These are phyloP conservation scores for Balamuthia mandrillaris DNA, from an alignment of 208 protist species.

Conservation along the genomic window DNA sequence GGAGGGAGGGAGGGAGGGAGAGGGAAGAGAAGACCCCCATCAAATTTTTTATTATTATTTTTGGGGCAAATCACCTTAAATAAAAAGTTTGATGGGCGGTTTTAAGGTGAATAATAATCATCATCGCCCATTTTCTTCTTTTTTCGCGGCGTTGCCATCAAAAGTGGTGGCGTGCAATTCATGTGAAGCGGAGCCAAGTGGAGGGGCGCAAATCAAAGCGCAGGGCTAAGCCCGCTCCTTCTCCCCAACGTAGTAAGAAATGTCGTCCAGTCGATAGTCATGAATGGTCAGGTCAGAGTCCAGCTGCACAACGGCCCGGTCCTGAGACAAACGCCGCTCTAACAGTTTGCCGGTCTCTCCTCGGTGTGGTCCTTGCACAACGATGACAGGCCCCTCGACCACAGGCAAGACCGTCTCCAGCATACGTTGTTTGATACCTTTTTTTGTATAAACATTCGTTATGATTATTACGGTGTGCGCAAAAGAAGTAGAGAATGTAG, in stretches of 20 bases:
- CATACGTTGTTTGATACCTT: neutral
- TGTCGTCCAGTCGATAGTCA: neutral
- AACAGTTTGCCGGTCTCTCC: neutral
- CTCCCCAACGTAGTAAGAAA: neutral
- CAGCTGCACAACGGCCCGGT: neutral
- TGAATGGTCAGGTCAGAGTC: neutral
- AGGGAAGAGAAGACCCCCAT: too few species aligned
- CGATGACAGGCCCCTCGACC: neutral
- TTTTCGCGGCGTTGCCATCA: too few species aligned
- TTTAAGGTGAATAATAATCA: too few species aligned
- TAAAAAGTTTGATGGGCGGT: too few species aligned
- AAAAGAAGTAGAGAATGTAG: neutral
- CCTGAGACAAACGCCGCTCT: neutral
- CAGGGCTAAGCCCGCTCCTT: too few species aligned
- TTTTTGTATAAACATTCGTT: neutral
- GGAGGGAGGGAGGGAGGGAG: too few species aligned
- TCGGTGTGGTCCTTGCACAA: neutral
- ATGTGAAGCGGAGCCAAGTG: too few species aligned
- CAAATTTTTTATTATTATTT: too few species aligned
- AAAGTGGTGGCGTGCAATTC: too few species aligned
- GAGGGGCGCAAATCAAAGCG: too few species aligned
- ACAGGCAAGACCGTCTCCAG: conserved; percentile 11
- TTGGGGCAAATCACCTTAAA: too few species aligned
- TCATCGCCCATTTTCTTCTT: too few species aligned
- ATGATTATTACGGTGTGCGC: neutral